A percentile compares a stretch with the other conserved stretches of the same genome.
These are phyloP conservation scores for Penicillium vulpinum DNA, from an alignment of 2,329 filamentous ascomycete genomes.

Conservation along the genomic window DNA sequence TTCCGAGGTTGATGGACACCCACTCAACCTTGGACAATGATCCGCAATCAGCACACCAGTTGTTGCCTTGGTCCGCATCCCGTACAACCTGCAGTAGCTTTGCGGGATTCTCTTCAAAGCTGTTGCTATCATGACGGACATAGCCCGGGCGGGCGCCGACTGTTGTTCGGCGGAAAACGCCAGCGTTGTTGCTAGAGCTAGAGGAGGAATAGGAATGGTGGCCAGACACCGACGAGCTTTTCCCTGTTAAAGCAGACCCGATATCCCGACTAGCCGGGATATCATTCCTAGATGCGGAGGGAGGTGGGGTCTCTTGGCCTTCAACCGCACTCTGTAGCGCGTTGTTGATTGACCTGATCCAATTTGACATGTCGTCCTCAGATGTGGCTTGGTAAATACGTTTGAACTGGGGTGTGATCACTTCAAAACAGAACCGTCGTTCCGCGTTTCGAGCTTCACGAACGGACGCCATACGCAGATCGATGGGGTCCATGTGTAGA, in stretches of 20 bases:
- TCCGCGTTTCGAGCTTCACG: slow-evolving; percentile 93
- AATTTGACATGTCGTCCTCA: slow-evolving; percentile 95
- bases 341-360: slow-evolving; percentile 96
- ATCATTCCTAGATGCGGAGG: slow-evolving; percentile 50
- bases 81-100: slow-evolving; percentile 83
- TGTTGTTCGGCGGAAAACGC: slow-evolving; percentile 80
- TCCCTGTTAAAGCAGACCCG: slow-evolving; percentile 88
- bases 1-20: slow-evolving; percentile 97
- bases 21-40: slow-evolving; percentile 93
- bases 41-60: slow-evolving; percentile 90
- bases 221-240: slow-evolving; percentile 66
- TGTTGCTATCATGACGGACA: slow-evolving; percentile 66
- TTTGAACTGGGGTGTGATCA: slow-evolving; percentile 95
- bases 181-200: slow-evolving; percentile 53
- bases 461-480: slow-evolving; percentile 94
- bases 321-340: slow-evolving; percentile 95
- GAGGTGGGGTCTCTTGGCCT: slow-evolving; percentile 60
- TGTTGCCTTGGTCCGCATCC: slow-evolving; percentile 88
- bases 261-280: slow-evolving; percentile 76
- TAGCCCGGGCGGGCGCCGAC: slow-evolving; percentile 83
- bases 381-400: slow-evolving; percentile 97
- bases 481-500: slow-evolving; percentile 96
- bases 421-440: slow-evolving; percentile 94
- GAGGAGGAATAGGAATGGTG: slow-evolving; percentile 51
- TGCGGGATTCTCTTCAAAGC: slow-evolving; percentile 78